Evolutionary conservation across 2,329 filamentous ascomycete species (phyloP), one percentile per base, ranked within the genome.

Genomic region (Aspergillus sp.): DNA sequence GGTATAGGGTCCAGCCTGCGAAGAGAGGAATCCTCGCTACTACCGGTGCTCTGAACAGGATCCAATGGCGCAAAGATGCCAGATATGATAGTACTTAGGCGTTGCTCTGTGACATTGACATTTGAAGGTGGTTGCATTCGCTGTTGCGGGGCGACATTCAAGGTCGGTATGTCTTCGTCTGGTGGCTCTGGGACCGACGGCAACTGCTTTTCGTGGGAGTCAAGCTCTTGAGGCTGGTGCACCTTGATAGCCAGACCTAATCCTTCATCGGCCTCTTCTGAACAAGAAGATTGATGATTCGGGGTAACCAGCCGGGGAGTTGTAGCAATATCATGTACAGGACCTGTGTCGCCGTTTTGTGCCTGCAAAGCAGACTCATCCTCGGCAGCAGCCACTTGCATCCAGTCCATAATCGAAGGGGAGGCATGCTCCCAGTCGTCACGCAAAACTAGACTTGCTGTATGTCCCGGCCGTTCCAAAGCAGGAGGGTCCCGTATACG

Each of bases 391-490:
- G 41, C 78, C 43, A 80, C 67, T 57, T 78, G 74, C 71, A 82
- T 80, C 78, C 80, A 82, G 61, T 82, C 79, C 53, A 76, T 75
- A 43, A 82, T 79, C 2, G 80, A 82, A 5, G 80, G 80, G 12
- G 80, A 82, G 23, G 80, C 79, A 63, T 79, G 74, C 58, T 78
- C 78, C 79, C 79, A 82, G 59, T 82, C 80, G 65, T 80, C 78
- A 36, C 75, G 76, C 30, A 77, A 70, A 51, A 76, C 73, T 51
- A 82, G 67, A 59, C 79, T 82, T 43, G 80, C 76, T 15, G 76
- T 69, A 57, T 79, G 75, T 12, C 70, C 64, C 32, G 67, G 59
- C 23, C 62, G 60, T 17, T 72, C 67, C 4, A 65, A 64, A 8
- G 60, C 50, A 19, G 71, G 67, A 5, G 72, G 59, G 38, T 70